These are phyloP conservation scores for Fusarium nodosum DNA, from an alignment of 2,329 filamentous ascomycete genomes.

Conservation along the genomic window DNA sequence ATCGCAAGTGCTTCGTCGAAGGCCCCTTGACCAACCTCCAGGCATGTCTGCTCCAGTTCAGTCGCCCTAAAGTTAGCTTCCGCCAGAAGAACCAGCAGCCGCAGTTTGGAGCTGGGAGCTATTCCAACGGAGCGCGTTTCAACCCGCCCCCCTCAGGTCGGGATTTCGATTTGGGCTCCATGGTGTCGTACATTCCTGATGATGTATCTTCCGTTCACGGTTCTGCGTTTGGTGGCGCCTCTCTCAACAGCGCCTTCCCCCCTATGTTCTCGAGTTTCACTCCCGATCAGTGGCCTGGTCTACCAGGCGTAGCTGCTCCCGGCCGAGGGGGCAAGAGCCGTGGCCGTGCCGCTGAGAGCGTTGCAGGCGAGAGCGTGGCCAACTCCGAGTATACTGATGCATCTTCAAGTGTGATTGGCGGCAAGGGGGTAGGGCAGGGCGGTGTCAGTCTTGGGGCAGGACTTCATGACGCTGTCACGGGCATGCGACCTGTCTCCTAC, in stretches of 20 bases:
- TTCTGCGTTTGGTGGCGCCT: conserved; percentile 87
- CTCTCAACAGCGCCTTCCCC: conserved; percentile 81
- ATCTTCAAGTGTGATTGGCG: conserved; percentile 81
- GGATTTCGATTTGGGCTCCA: conserved; percentile 83
- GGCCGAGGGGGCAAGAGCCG: conserved; percentile 77
- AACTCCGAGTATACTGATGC: conserved; percentile 91
- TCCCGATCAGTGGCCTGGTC: conserved; percentile 86
- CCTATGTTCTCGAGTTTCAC: conserved; percentile 96
- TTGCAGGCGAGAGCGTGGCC: conserved; percentile 92
- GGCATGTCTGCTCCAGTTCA: conserved; percentile 93
- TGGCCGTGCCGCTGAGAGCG: conserved; percentile 77
- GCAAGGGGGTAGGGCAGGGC: conserved; percentile 82
- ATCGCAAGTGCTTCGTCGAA: conserved; percentile 94
- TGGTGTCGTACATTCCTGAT: conserved; percentile 95
- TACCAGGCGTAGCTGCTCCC: conserved; percentile 72
- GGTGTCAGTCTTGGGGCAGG: conserved; percentile 88
- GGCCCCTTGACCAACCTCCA: conserved; percentile 96
- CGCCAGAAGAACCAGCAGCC: conserved; percentile 88
- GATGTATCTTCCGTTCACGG: conserved; percentile 97
- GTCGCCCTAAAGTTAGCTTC: conserved; percentile 91
- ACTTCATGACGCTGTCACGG: conserved; percentile 81
- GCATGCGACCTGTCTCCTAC: conserved; percentile 69
- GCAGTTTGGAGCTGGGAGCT: conserved; percentile 63
- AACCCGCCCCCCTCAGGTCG: conserved; percentile 60
- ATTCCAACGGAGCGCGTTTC: conserved; percentile 59